Percentiles rank a stretch among this genome's conserved stretches.
phyloP scores from a whole-genome alignment of 2,329 filamentous ascomycete species.

The Colletotrichum sp. region DNA sequence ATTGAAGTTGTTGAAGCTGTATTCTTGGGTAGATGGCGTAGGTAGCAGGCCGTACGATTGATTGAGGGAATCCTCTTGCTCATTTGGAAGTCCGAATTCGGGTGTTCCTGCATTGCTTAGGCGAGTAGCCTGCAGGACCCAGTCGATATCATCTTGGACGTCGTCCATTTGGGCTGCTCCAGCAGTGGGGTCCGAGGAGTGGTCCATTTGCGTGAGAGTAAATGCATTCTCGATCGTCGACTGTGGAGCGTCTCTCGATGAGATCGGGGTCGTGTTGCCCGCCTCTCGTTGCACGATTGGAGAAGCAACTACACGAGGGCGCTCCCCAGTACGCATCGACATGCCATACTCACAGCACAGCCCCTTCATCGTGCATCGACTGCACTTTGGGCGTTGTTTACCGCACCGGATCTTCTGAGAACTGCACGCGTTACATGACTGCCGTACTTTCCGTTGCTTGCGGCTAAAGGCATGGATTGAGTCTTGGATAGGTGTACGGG shows the following conservation, averaged over 20 bases:
- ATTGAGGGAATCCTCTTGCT: background rate
- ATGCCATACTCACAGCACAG: background rate
- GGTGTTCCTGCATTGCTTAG: background rate
- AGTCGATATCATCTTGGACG: background rate
- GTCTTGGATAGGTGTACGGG: background rate
- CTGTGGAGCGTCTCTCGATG: background rate
- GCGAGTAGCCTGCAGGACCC: background rate
- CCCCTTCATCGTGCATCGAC: background rate
- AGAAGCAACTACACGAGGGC: background rate
- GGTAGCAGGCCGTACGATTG: background rate
- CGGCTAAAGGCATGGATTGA: background rate
- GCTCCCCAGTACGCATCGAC: constrained; percentile 4
- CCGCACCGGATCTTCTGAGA: constrained; percentile 4
- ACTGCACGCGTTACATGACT: constrained; percentile 3
- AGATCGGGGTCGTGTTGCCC: background rate
- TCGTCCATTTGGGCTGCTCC: background rate
- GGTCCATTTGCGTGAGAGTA: background rate
- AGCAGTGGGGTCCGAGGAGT: background rate
- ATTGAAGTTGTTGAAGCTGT: background rate
- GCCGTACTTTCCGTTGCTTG: background rate
- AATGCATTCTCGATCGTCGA: background rate
- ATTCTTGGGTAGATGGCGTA: background rate
- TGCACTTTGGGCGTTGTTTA: background rate
- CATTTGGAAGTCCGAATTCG: background rate
- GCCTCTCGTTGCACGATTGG: background rate